A percentile compares a stretch with the other conserved stretches of the same genome.
These are phyloP conservation scores for Laburnicola sp. DNA, from an alignment of 2,329 filamentous ascomycete genomes.

Conservation along the genomic window DNA sequence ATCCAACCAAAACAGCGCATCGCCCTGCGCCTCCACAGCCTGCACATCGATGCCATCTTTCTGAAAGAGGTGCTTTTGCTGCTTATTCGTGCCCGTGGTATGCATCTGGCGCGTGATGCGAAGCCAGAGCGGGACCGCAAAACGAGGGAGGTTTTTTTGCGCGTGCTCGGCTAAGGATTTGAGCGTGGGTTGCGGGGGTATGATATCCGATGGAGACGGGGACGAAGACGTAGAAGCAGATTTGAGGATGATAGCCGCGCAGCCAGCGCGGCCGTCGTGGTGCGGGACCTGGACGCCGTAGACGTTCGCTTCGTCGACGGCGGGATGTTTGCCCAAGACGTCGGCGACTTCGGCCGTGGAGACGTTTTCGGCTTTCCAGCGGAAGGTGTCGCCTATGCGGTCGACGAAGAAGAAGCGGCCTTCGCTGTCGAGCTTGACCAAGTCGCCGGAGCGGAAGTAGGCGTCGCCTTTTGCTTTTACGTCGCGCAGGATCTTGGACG, in stretches of 20 bases:
- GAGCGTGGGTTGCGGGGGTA: slow-evolving; percentile 20
- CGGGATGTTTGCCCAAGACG: slow-evolving; percentile 43
- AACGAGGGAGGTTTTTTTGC: slow-evolving; percentile 44
- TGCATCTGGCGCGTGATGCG: slow-evolving; percentile 45
- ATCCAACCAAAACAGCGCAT: slow-evolving; percentile 48
- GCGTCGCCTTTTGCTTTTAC: slow-evolving; percentile 43
- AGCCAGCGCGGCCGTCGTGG: slow-evolving; percentile 51
- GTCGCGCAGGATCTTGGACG: slow-evolving; percentile 38
- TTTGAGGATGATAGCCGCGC: slow-evolving; percentile 47
- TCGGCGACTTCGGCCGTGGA: slow-evolving; percentile 51
- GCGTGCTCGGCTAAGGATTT: slow-evolving; percentile 42
- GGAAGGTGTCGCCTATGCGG: slow-evolving; percentile 46
- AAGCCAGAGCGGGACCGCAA: slow-evolving; percentile 52
- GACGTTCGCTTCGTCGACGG: slow-evolving; percentile 49
- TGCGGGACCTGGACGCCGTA: slow-evolving; percentile 51
- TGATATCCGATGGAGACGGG: not conserved
- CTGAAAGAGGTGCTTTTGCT: slow-evolving; percentile 49
- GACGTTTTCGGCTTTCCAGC: slow-evolving; percentile 53
- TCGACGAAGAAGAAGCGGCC: slow-evolving; percentile 45
- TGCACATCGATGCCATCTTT: slow-evolving; percentile 49
- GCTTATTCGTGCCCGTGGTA: slow-evolving; percentile 53
- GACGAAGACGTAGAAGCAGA: slow-evolving; percentile 6
- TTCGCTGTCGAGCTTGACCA: slow-evolving; percentile 37
- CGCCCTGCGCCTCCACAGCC: slow-evolving; percentile 41
- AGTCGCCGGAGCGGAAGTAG: slow-evolving; percentile 45